Evolutionary conservation across 73 alveolate species (phyloP).

Genomic region (Paraurostyla sp.): DNA sequence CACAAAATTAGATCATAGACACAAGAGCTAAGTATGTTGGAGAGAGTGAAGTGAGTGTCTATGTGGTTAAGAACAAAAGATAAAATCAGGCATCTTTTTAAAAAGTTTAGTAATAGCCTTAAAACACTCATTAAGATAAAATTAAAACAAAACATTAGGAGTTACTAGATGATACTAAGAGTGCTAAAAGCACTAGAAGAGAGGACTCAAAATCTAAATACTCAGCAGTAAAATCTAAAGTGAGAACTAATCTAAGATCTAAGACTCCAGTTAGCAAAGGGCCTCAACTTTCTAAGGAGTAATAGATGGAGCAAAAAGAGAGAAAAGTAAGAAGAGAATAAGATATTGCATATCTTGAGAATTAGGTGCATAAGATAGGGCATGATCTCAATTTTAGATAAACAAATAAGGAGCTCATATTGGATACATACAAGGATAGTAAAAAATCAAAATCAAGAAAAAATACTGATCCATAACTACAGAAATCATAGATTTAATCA

Average conservation of each 20-base stretch:
- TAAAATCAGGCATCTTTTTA: background rate
- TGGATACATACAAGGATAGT: slow-evolving; percentile 3
- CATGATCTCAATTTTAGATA: slow-evolving; percentile 1
- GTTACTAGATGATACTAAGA: background rate
- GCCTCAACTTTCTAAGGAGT: background rate
- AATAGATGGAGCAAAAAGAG: slow-evolving; percentile 9
- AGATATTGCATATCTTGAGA: background rate
- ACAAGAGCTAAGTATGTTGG: too few species aligned
- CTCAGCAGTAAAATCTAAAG: slow-evolving; percentile 27
- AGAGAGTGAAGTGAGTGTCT: background rate
- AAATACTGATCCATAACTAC: background rate
- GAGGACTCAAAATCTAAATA: background rate
- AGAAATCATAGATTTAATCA: background rate
- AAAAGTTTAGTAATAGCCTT: background rate
- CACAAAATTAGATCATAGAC: background rate
- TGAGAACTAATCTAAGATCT: background rate
- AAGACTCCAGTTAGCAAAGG: slow-evolving; percentile 25
- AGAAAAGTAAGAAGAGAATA: background rate
- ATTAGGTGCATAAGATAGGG: background rate
- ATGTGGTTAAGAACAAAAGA: slow-evolving; percentile 4
- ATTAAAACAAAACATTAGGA: background rate
- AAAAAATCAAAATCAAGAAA: background rate
- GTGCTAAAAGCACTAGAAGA: background rate
- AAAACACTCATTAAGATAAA: background rate
- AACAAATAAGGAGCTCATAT: background rate